These are phyloP conservation scores for Primulina tabacum DNA, from an alignment of 257 asterid species.

Conservation along the genomic window DNA sequence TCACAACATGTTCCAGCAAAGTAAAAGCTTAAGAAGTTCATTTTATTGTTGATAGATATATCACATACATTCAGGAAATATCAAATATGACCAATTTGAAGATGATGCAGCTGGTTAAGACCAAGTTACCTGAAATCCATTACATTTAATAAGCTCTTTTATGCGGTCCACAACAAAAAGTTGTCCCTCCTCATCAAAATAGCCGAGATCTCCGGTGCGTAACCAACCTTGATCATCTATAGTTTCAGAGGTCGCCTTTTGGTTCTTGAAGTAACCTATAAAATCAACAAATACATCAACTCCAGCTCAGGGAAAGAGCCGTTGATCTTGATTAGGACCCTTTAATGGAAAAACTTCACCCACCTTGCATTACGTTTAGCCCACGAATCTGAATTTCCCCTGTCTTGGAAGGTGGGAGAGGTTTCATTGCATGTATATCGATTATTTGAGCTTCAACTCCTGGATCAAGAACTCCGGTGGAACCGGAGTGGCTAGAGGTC, in stretches of 20 bases:
- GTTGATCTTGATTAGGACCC: neutral
- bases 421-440: constrained; percentile 19
- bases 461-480: constrained; percentile 29
- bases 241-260: constrained; percentile 30
- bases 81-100: too few relatives aligned
- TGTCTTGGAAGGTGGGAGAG: constrained; percentile 34
- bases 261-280: constrained; percentile 38
- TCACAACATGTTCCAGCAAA: neutral
- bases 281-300: neutral
- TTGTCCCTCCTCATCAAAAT: constrained; percentile 41
- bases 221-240: constrained; percentile 40
- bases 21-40: neutral
- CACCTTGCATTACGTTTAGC: constrained; percentile 37
- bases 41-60: neutral
- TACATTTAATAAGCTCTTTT: constrained; percentile 47
- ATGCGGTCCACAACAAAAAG: constrained; percentile 39
- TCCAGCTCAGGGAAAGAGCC: neutral
- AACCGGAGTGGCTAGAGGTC: constrained; percentile 20
- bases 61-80: neutral
- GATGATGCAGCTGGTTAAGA: neutral
- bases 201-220: constrained; percentile 47
- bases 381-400: constrained; percentile 41
- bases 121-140: constrained; percentile 38
- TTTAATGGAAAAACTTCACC: neutral
- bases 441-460: constrained; percentile 32